Evolutionary conservation across 2,329 filamentous ascomycete species (phyloP).

Genomic region (Paramyrothecium sp.): DNA sequence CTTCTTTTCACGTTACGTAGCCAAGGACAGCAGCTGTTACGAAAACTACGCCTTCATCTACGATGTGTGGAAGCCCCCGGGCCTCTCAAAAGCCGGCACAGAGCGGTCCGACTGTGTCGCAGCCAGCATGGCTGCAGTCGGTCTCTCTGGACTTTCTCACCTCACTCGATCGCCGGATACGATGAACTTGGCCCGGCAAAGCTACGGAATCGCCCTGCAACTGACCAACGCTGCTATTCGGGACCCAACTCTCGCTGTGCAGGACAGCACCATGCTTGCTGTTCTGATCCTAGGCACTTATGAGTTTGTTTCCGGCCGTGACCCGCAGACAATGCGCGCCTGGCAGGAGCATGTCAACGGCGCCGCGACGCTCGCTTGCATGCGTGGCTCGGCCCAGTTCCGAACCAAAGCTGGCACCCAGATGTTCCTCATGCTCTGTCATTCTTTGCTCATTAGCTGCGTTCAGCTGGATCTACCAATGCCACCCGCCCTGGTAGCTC

Average conservation of each 20-base stretch:
- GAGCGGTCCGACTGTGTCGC: constrained; percentile 43
- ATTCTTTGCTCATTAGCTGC: constrained; percentile 50
- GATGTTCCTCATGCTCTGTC: constrained; percentile 54
- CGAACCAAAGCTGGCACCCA: constrained; percentile 41
- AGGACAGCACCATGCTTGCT: constrained; percentile 51
- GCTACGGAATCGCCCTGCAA: constrained; percentile 50
- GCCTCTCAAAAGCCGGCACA: constrained; percentile 21
- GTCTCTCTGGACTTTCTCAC: constrained; percentile 50
- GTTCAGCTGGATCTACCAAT: constrained; percentile 47
- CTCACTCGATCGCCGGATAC: constrained; percentile 38
- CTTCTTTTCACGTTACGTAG: constrained; percentile 52
- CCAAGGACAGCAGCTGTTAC: constrained; percentile 42
- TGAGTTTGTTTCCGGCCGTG: constrained; percentile 50
- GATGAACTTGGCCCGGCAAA: constrained; percentile 46
- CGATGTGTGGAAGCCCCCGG: constrained; percentile 48
- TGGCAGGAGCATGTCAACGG: constrained; percentile 55
- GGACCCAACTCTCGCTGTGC: constrained; percentile 39
- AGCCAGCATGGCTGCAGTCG: constrained; percentile 54
- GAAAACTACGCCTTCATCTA: constrained; percentile 54
- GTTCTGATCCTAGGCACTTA: constrained; percentile 55
- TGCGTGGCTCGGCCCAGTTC: constrained; percentile 49
- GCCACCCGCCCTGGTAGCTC: constrained; percentile 44
- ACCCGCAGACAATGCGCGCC: constrained; percentile 43
- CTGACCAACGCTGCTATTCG: constrained; percentile 49
- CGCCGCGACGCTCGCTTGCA: constrained; percentile 46